Conservation (phyloP, 2,329 filamentous ascomycete species). For the Podosphaera fusca region DNA sequence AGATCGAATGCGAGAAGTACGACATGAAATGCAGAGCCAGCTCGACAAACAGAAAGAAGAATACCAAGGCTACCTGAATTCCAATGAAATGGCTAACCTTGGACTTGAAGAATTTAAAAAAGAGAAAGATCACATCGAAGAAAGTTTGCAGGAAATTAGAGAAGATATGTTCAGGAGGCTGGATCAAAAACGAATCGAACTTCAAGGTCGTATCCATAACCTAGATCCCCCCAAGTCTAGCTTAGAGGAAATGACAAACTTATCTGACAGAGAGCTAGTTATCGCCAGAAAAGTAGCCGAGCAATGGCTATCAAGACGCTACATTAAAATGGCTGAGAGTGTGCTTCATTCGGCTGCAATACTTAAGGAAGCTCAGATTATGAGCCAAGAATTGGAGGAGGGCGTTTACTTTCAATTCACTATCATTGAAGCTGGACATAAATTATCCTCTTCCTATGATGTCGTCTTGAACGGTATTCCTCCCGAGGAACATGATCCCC, state of each 20-base stretch:
- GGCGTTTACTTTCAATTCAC: constrained; percentile 87
- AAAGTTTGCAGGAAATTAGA: constrained; percentile 54
- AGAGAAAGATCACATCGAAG: constrained; percentile 70
- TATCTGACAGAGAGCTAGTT: constrained; percentile 50
- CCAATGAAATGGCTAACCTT: constrained; percentile 47
- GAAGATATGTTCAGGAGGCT: constrained; percentile 76
- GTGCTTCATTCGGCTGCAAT: constrained; percentile 71
- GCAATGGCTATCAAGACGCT: constrained; percentile 66
- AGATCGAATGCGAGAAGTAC: constrained; percentile 47
- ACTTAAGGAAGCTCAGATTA: constrained; percentile 88
- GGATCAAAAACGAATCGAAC: constrained; percentile 59
- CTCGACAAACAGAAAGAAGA: constrained; percentile 69
- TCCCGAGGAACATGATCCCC: constrained; percentile 60
- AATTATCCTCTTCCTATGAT: constrained; percentile 82
- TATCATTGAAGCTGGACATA: constrained; percentile 71
- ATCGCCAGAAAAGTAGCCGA: constrained; percentile 42
- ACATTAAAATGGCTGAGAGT: constrained; percentile 81
- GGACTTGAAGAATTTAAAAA: constrained; percentile 66
- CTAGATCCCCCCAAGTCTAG: constrained; percentile 36
- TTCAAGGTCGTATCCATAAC: constrained; percentile 63
- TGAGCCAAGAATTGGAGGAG: constrained; percentile 92
- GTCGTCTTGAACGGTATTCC: constrained; percentile 81
- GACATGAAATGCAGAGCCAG: constrained; percentile 64
- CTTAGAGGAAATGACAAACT: constrained; percentile 18
- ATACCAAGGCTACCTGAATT: constrained; percentile 55